Evolutionary conservation across 1,284 basidiomycete genomes (phyloP), one percentile per base, ranked within the genome.

Genomic region (Omphalotus olearius): DNA sequence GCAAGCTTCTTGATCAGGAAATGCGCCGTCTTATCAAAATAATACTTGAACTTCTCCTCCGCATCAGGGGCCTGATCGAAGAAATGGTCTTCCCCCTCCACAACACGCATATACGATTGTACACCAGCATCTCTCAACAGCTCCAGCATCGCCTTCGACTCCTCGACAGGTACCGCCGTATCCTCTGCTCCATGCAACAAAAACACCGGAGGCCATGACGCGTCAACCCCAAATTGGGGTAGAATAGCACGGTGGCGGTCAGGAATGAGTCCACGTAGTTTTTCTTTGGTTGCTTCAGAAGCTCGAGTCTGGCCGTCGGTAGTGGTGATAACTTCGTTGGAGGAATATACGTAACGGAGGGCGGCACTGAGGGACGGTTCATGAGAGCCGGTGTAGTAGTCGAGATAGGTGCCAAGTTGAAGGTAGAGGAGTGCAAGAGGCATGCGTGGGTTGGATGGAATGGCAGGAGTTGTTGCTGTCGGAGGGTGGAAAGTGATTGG

Each of bases 361-460:
- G 54, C 33, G 0, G 45, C 57, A 55, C 80, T 84, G 13, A 85
- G 61, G 56, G 80, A 80, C 3, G 79, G 75, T 5, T 69, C 66
- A 57, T 83, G 75, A 20, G 64, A 60, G 9, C 82, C 83, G 0
- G 82, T 81, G 57, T 75, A 78, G 58, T 85, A 85, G 62, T 86
- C 83, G 1, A 85, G 62, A 47, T 69, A 79, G 1, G 62, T 63
- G 11, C 82, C 84, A 17, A 79, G 69, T 59, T 86, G 84, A 16
- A 83, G 67, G 53, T 80, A 82, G 7, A 85, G 66, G 5, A 80
- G 70, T 6, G 72, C 65, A 23, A 85, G 66, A n/a, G 75, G 68
- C 80, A 81, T 82, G 28, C 83, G 76, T 6, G 78, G 78, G 56
- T 83, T 82, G 1, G 78, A 73, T 2, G 82, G 82, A 57, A 74